phyloP scores from a whole-genome alignment of 176 grass and related monocot species.

The Aegilops tauschii region DNA sequence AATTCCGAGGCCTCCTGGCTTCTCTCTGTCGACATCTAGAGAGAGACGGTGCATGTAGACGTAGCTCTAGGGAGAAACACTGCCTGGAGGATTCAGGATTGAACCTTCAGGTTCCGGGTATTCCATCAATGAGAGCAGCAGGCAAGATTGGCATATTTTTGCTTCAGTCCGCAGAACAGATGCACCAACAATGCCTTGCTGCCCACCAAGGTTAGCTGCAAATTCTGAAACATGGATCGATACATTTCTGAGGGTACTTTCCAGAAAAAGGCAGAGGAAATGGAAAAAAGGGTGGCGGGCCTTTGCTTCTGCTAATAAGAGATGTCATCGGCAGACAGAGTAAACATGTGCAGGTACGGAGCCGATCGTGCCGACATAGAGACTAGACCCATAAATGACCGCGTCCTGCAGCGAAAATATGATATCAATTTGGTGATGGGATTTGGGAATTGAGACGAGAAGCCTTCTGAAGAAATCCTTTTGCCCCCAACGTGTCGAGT shows the following conservation, averaged over 20 bases:
- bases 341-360: slow-evolving; percentile 11
- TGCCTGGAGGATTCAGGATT: not conserved
- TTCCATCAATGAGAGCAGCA: not conserved
- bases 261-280: not conserved
- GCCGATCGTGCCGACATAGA: slow-evolving; percentile 15
- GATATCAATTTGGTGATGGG: slow-evolving; percentile 3
- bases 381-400: slow-evolving; percentile 6
- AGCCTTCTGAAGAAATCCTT: slow-evolving; percentile 15
- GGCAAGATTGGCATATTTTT: not conserved
- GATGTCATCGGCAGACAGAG: not conserved
- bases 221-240: not conserved
- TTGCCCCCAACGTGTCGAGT: not conserved
- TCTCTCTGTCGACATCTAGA: not conserved
- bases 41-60: not conserved
- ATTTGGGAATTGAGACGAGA: slow-evolving; percentile 22
- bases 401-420: not conserved
- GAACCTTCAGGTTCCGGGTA: not conserved
- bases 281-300: not conserved
- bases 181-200: not conserved
- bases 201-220: not conserved
- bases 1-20: not conserved
- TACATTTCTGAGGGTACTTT: not conserved
- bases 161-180: not conserved
- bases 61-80: not conserved
- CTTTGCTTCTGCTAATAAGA: not conserved